Percentiles rank a stretch among this genome's conserved stretches.
These are phyloP conservation scores for Clitopilus passeckerianus DNA, from an alignment of 768 basidiomycete species.

Conservation along the genomic window DNA sequence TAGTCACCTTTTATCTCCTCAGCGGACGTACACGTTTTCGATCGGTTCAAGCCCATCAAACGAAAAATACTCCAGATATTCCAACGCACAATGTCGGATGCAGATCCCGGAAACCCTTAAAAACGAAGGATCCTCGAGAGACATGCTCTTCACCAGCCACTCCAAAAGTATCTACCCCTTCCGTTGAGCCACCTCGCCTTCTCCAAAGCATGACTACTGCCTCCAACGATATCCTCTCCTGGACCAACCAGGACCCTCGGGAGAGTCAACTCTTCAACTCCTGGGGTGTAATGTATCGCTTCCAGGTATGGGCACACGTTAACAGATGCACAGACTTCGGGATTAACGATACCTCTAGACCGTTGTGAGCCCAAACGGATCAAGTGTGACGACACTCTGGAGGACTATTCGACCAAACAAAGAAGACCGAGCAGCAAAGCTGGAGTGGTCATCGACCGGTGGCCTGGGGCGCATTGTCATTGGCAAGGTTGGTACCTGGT, in stretches of 20 bases:
- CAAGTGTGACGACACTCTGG: slow-evolving; percentile 74
- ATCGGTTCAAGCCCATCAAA: slow-evolving; percentile 58
- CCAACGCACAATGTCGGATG: slow-evolving; percentile 40
- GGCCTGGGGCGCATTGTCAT: slow-evolving; percentile 82
- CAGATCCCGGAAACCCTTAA: slow-evolving; percentile 44
- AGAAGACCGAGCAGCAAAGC: slow-evolving; percentile 83
- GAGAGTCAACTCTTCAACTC: slow-evolving; percentile 80
- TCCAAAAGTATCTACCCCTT: slow-evolving; percentile 4
- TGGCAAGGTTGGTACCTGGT: slow-evolving; percentile 57
- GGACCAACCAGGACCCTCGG: slow-evolving; percentile 84
- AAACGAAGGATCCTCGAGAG: slow-evolving; percentile 15
- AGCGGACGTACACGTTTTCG: slow-evolving; percentile 70
- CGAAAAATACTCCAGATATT: slow-evolving; percentile 32
- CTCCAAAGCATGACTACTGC: slow-evolving; percentile 39
- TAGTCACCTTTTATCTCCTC: slow-evolving; percentile 71
- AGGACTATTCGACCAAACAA: slow-evolving; percentile 79
- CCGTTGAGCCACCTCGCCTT: slow-evolving; percentile 8
- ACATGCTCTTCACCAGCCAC: slow-evolving; percentile 16
- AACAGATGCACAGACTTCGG: slow-evolving; percentile 9
- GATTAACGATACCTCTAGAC: slow-evolving; percentile 46
- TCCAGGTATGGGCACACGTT: slow-evolving; percentile 47
- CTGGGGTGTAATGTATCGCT: slow-evolving; percentile 78
- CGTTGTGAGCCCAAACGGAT: slow-evolving; percentile 53
- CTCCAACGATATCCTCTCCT: slow-evolving; percentile 71
- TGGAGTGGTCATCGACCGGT: slow-evolving; percentile 82